Evolutionary conservation across 176 grass and related monocot species (phyloP).

Genomic region (Elaeis guineensis): DNA sequence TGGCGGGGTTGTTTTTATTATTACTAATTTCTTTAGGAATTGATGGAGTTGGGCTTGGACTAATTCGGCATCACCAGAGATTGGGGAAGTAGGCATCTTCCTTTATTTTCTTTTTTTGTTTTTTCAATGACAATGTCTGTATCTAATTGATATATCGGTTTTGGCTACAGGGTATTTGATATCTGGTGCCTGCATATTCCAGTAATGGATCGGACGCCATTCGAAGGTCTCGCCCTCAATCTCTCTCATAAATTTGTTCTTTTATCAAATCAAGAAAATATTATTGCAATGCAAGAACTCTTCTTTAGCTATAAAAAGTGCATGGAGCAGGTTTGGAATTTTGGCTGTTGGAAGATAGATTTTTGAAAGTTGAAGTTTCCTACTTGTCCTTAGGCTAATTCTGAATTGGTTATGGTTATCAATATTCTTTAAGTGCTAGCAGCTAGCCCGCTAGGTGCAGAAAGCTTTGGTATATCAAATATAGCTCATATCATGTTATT

Average conservation of each 20-base stretch:
- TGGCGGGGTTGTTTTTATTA: too few species aligned
- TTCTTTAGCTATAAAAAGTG: too few species aligned
- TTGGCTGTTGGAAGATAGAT: too few species aligned
- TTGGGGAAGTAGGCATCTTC: slow-evolving; percentile 42
- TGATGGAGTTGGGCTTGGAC: slow-evolving; percentile 75
- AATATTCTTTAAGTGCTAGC: too few species aligned
- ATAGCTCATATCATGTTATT: too few species aligned
- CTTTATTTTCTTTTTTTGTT: neutral
- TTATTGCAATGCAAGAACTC: neutral
- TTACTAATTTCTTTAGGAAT: slow-evolving; percentile 36
- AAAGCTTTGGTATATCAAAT: too few species aligned
- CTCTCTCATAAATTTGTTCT: neutral
- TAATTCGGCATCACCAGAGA: slow-evolving; percentile 63
- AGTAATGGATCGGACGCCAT: slow-evolving; percentile 58
- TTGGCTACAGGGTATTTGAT: slow-evolving; percentile 62
- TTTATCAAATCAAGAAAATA: neutral
- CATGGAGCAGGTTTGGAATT: too few species aligned
- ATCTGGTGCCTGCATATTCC: slow-evolving; percentile 94
- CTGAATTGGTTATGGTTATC: too few species aligned
- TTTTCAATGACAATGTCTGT: too few species aligned
- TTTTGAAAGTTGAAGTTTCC: too few species aligned
- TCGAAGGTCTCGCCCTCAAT: slow-evolving; percentile 33
- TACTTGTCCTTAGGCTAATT: too few species aligned
- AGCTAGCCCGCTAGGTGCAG: too few species aligned
- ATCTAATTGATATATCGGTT: neutral